phyloP scores from a whole-genome alignment of 2,329 filamentous ascomycete genomes.

The Hypoxylon sp. region DNA sequence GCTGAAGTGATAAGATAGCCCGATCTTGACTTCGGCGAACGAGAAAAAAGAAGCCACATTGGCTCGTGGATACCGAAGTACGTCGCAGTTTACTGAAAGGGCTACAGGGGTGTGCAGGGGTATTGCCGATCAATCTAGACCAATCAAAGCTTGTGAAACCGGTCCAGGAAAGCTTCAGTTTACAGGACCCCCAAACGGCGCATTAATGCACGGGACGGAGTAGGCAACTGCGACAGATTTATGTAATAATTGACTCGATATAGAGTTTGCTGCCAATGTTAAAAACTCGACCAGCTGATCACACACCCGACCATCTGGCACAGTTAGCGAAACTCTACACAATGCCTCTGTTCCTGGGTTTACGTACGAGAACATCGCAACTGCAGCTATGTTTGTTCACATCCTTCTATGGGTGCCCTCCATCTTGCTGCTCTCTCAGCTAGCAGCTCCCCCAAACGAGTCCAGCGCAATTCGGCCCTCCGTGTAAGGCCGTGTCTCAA shows the following conservation, averaged over 20 bases:
- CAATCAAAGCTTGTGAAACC: conserved; percentile 21
- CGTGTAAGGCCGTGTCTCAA: background rate
- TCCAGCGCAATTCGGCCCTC: background rate
- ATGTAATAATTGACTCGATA: too few species aligned
- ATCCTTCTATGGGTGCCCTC: background rate
- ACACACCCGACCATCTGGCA: background rate
- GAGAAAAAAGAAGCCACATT: conserved; percentile 31
- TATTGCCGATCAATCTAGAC: conserved; percentile 12
- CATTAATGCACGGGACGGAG: background rate
- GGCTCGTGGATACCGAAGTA: conserved; percentile 20
- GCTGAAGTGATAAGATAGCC: conserved; percentile 33
- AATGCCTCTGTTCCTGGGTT: background rate
- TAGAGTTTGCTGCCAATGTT: conserved; percentile 18
- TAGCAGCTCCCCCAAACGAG: background rate
- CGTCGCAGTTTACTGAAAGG: background rate
- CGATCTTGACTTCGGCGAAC: conserved; percentile 19
- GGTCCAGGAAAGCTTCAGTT: conserved; percentile 33
- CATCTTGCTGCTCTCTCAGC: background rate
- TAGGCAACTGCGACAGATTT: background rate
- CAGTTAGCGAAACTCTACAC: background rate
- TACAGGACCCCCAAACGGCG: conserved; percentile 10
- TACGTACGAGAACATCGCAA: conserved; percentile 4
- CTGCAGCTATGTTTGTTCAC: conserved; percentile 12
- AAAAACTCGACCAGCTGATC: conserved; percentile 7
- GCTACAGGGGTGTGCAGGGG: conserved; percentile 10